A percentile compares a stretch with the other conserved stretches of the same genome.
These are phyloP conservation scores for Ustilago curta DNA, from an alignment of 1,284 basidiomycete genomes.

Conservation along the genomic window DNA sequence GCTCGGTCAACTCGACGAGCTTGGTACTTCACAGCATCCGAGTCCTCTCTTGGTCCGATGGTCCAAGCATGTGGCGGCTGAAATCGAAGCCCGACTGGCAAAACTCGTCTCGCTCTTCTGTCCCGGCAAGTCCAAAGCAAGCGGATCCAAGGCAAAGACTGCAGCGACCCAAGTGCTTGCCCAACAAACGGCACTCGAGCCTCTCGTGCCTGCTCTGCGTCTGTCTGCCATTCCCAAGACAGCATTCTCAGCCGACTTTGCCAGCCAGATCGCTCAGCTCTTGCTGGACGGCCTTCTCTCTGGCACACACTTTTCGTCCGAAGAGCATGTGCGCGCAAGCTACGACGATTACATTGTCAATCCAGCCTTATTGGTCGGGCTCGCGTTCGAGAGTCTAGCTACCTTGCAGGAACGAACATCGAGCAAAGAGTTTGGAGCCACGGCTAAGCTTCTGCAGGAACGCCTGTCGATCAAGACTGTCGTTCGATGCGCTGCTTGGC, in stretches of 20 bases:
- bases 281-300: conserved; percentile 37
- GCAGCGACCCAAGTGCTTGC: conserved; percentile 8
- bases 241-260: conserved; percentile 16
- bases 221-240: conserved; percentile 34
- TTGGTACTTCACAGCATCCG: conserved; percentile 31
- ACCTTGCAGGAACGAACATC: conserved; percentile 36
- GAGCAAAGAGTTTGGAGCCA: conserved; percentile 22
- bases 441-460: conserved; percentile 25
- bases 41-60: conserved; percentile 45
- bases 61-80: conserved; percentile 43
- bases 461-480: conserved; percentile 24
- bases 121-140: neutral
- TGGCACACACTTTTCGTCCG: conserved; percentile 18
- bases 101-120: conserved; percentile 36
- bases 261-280: conserved; percentile 27
- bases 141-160: conserved; percentile 11
- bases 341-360: conserved; percentile 42
- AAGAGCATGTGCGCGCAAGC: conserved; percentile 21
- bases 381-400: conserved; percentile 40
- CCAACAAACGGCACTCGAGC: conserved; percentile 25
- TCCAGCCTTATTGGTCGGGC: conserved; percentile 35
- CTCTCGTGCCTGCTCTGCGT: conserved; percentile 44
- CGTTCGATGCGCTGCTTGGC: conserved; percentile 43
- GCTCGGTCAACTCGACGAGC: conserved; percentile 42
- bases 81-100: conserved; percentile 33